phyloP scores from a whole-genome alignment of 768 basidiomycete species.

The Pleurotus salmoneostramineus region DNA sequence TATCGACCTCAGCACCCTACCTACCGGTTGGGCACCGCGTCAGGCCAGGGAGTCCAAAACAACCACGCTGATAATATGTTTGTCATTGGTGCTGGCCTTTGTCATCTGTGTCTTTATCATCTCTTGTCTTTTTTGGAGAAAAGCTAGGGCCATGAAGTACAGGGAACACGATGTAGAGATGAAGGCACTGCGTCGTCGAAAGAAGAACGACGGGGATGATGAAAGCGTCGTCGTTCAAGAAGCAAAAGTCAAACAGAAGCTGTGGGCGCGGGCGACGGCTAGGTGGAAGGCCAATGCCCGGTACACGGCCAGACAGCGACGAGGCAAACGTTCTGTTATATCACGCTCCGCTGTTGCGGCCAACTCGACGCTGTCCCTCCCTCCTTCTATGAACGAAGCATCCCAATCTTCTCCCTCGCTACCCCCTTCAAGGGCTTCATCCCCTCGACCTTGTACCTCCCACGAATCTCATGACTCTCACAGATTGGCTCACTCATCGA shows the following conservation, averaged over 20 bases:
- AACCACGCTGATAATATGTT: slow-evolving; percentile 46
- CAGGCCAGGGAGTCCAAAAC: slow-evolving; percentile 20
- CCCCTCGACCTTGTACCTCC: slow-evolving; percentile 27
- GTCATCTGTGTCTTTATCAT: slow-evolving; percentile 60
- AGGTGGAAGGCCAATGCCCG: slow-evolving; percentile 67
- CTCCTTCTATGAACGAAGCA: background rate
- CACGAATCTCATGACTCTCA: slow-evolving; percentile 9
- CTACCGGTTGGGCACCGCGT: slow-evolving; percentile 47
- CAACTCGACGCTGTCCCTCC: slow-evolving; percentile 20
- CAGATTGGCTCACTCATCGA: too few relatives aligned
- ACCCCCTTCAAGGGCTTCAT: slow-evolving; percentile 17
- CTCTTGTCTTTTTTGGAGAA: slow-evolving; percentile 58
- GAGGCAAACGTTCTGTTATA: slow-evolving; percentile 33
- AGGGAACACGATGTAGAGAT: slow-evolving; percentile 49
- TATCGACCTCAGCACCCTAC: slow-evolving; percentile 33
- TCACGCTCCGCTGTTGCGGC: slow-evolving; percentile 17
- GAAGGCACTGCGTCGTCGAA: slow-evolving; percentile 28
- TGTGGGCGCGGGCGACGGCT: slow-evolving; percentile 63
- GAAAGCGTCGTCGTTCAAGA: slow-evolving; percentile 38
- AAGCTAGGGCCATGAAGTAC: slow-evolving; percentile 27
- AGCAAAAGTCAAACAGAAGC: slow-evolving; percentile 44
- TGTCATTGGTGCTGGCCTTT: slow-evolving; percentile 62
- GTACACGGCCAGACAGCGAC: slow-evolving; percentile 55
- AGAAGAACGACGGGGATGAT: slow-evolving; percentile 24
- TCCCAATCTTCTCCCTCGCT: slow-evolving; percentile 7